Evolutionary conservation across 768 basidiomycete species (phyloP).

Genomic region (Boletus barrowsii): DNA sequence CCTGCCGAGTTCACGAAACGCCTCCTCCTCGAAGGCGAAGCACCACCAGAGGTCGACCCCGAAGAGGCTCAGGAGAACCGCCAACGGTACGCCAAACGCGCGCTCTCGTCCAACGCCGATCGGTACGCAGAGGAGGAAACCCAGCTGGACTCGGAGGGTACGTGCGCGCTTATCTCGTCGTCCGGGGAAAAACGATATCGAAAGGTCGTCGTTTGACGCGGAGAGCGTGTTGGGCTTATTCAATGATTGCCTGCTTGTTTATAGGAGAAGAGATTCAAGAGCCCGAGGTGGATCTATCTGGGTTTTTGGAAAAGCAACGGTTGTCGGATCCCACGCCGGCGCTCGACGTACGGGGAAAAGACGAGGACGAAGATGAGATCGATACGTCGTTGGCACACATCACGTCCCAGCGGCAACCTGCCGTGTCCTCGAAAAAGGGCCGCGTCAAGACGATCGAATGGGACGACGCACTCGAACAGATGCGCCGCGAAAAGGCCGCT

Average conservation of each 20-base stretch:
- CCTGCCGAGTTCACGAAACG: constrained; percentile 65
- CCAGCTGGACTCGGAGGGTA: constrained; percentile 70
- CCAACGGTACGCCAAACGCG: constrained; percentile 52
- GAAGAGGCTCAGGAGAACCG: constrained; percentile 49
- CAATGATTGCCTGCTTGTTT: neutral
- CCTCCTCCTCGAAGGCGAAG: constrained; percentile 60
- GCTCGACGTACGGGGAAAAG: constrained; percentile 33
- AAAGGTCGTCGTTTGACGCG: neutral
- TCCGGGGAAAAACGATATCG: too few species aligned
- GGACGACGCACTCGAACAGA: constrained; percentile 61
- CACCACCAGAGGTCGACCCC: constrained; percentile 30
- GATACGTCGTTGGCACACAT: constrained; percentile 59
- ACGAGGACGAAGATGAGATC: constrained; percentile 57
- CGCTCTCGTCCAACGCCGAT: constrained; percentile 69
- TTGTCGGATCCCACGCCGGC: constrained; percentile 35
- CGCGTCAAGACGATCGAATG: constrained; percentile 63
- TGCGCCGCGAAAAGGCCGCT: constrained; percentile 66
- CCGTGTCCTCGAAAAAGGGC: constrained; percentile 50
- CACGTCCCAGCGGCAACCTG: constrained; percentile 26
- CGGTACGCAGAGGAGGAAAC: constrained; percentile 70
- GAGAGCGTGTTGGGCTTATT: neutral
- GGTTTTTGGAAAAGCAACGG: constrained; percentile 63
- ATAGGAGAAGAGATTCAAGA: constrained; percentile 65
- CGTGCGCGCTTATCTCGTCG: neutral
- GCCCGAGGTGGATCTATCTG: constrained; percentile 69